These are phyloP conservation scores for Pyrrhoderma noxium DNA, from an alignment of 1,284 basidiomycete species.

Conservation along the genomic window DNA sequence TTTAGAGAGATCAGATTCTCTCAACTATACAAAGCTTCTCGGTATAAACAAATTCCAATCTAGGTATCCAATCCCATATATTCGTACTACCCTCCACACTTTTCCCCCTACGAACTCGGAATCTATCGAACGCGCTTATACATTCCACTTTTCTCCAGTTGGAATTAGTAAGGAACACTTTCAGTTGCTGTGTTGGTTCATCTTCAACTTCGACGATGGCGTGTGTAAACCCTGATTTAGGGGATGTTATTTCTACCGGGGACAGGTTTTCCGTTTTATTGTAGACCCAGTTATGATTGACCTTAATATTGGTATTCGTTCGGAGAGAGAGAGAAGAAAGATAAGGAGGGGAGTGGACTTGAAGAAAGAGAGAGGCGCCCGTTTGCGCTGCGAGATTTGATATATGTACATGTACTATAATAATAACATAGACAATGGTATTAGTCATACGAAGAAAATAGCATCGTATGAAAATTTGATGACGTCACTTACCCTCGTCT, in stretches of 20 bases:
- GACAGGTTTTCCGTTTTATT: constrained; percentile 71
- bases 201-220: constrained; percentile 42
- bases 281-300: constrained; percentile 48
- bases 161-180: constrained; percentile 13
- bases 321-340: constrained; percentile 31
- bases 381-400: constrained; percentile 84
- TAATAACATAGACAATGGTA: neutral
- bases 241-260: constrained; percentile 32
- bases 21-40: constrained; percentile 50
- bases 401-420: constrained; percentile 60
- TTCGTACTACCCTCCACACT: neutral
- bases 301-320: constrained; percentile 6
- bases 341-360: constrained; percentile 54
- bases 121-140: constrained; percentile 44
- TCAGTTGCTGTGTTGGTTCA: neutral
- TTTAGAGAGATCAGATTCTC: constrained; percentile 14
- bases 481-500: constrained; percentile 27
- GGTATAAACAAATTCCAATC: constrained; percentile 36
- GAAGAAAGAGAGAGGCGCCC: constrained; percentile 85
- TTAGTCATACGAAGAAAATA: neutral
- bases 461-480: neutral
- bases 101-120: constrained; percentile 29
- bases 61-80: constrained; percentile 21
- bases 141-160: constrained; percentile 35
- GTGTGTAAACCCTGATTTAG: constrained; percentile 44